Evolutionary conservation across 1,284 basidiomycete genomes (phyloP).

Genomic region (Trametes polyzona): DNA sequence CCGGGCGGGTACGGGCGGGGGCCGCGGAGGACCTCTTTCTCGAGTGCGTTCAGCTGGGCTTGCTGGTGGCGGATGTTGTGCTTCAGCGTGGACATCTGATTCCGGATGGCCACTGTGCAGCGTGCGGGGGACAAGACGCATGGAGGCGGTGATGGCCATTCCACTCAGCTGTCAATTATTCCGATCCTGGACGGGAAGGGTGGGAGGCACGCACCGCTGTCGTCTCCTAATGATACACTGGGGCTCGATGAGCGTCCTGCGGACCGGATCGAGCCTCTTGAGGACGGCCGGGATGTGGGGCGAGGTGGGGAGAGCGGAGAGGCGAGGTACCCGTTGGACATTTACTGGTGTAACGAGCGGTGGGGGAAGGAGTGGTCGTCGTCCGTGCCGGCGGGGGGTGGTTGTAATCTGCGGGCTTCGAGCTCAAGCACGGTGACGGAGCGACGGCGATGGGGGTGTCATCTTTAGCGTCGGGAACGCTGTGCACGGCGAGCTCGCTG

Average conservation of each 20-base stretch:
- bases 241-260: slow-evolving; percentile 49
- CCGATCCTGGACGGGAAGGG: background rate
- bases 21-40: slow-evolving; percentile 64
- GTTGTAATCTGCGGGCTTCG: background rate
- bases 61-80: slow-evolving; percentile 79
- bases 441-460: slow-evolving; percentile 6
- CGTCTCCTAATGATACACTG: slow-evolving; percentile 50
- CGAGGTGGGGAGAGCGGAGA: slow-evolving; percentile 37
- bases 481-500: slow-evolving; percentile 16
- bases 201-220: slow-evolving; percentile 52
- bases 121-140: background rate
- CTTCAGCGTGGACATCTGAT: slow-evolving; percentile 75
- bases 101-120: slow-evolving; percentile 62
- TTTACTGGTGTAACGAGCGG: slow-evolving; percentile 16
- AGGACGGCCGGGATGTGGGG: slow-evolving; percentile 60
- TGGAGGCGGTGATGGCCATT: background rate
- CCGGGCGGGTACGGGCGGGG: slow-evolving; percentile 58
- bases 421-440: slow-evolving; percentile 12
- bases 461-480: slow-evolving; percentile 22
- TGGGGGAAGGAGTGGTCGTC: background rate
- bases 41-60: slow-evolving; percentile 69
- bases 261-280: slow-evolving; percentile 54
- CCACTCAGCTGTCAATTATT: background rate
- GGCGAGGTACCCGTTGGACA: slow-evolving; percentile 27
- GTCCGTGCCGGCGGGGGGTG: slow-evolving; percentile 1